Percentiles rank a stretch among this genome's conserved stretches.
phyloP scores from a whole-genome alignment of 176 grass and related monocot species.

The Oryza glaberrima region DNA sequence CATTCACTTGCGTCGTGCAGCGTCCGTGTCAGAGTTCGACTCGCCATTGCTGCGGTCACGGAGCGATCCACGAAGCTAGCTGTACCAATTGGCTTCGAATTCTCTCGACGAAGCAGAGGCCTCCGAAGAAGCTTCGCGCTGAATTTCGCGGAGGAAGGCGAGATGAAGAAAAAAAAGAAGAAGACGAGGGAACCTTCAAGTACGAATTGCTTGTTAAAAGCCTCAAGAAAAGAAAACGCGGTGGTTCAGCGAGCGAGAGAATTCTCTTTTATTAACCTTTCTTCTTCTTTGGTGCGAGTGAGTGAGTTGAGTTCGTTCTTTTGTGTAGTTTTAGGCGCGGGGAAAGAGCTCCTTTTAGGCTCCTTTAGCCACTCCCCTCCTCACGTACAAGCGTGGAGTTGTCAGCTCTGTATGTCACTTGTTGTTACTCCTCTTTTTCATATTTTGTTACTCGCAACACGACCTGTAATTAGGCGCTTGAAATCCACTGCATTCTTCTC shows the following conservation, averaged over 20 bases:
- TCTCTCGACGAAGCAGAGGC: slow-evolving; percentile 24
- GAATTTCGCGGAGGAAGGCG: slow-evolving; percentile 12
- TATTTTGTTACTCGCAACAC: slow-evolving; percentile 27
- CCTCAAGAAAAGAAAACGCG: slow-evolving; percentile 25
- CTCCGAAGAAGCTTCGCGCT: slow-evolving; percentile 40
- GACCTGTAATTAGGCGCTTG: slow-evolving; percentile 38
- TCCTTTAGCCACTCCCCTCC: slow-evolving; percentile 53
- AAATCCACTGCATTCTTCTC: background rate
- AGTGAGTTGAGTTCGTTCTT: background rate
- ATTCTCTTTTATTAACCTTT: slow-evolving; percentile 26
- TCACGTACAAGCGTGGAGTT: slow-evolving; percentile 46
- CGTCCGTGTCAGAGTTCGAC: slow-evolving; percentile 56
- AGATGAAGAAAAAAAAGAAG: background rate
- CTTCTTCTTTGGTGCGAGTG: background rate
- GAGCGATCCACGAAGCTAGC: slow-evolving; percentile 62
- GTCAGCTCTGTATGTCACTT: background rate
- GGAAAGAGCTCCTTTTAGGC: slow-evolving; percentile 65
- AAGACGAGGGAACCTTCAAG: slow-evolving; percentile 24
- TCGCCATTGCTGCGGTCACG: slow-evolving; percentile 55
- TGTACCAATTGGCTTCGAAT: slow-evolving; percentile 2
- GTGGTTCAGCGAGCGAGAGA: background rate
- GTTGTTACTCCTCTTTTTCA: background rate
- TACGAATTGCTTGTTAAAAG: slow-evolving; percentile 39
- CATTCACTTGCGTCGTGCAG: background rate
- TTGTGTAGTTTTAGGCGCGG: slow-evolving; percentile 44